Evolutionary conservation across 2,329 filamentous ascomycete species (phyloP).

Genomic region (Elsinoe australis): DNA sequence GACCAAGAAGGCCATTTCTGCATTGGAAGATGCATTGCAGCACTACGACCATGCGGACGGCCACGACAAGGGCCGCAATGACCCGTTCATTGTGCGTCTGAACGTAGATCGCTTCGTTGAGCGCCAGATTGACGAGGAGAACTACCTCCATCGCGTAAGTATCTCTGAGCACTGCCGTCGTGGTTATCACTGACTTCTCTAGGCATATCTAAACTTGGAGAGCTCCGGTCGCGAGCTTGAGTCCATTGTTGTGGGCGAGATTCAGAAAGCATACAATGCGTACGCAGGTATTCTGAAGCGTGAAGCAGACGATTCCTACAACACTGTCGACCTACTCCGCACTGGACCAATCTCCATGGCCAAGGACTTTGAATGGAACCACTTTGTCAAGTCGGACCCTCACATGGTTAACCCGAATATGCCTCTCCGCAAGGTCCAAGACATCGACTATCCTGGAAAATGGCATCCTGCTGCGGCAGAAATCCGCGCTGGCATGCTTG

Average conservation of each 20-base stretch:
- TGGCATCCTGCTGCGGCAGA: conserved; percentile 76
- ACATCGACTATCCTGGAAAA: conserved; percentile 86
- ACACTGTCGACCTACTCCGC: conserved; percentile 71
- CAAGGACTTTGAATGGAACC: conserved; percentile 83
- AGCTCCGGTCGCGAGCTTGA: conserved; percentile 90
- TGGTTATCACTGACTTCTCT: conserved; percentile 9
- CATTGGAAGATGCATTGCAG: conserved; percentile 73
- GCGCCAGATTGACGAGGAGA: conserved; percentile 90
- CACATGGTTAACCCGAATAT: conserved; percentile 81
- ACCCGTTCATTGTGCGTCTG: conserved; percentile 81
- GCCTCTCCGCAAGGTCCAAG: conserved; percentile 67
- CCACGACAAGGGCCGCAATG: conserved; percentile 72
- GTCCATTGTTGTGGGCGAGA: conserved; percentile 91
- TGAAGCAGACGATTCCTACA: conserved; percentile 75
- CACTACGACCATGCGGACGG: conserved; percentile 67
- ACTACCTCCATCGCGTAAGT: conserved; percentile 89
- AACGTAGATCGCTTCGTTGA: conserved; percentile 85
- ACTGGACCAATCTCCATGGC: conserved; percentile 85
- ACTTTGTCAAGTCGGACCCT: conserved; percentile 71
- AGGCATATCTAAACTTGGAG: conserved; percentile 93
- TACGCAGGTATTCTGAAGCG: conserved; percentile 86
- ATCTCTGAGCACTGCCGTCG: conserved; percentile 30
- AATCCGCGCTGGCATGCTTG: conserved; percentile 81
- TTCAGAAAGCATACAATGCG: conserved; percentile 95
- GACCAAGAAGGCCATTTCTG: conserved; percentile 69